A percentile compares a stretch with the other conserved stretches of the same genome.
phyloP scores from a whole-genome alignment of 768 basidiomycete genomes.

The Symmetrospora coprosmae region DNA sequence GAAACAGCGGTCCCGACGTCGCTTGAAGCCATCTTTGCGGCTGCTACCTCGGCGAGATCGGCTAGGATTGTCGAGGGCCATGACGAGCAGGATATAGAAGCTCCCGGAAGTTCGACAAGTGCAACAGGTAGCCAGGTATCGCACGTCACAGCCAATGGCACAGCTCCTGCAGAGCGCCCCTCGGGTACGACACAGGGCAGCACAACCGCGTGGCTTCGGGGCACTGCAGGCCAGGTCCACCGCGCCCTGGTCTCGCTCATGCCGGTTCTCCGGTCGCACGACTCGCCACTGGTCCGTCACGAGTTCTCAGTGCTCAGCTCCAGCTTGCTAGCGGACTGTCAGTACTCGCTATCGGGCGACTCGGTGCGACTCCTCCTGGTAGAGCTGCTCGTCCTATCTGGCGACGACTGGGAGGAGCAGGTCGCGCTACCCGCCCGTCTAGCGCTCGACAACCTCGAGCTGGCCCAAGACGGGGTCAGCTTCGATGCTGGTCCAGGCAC shows the following conservation, averaged over 20 bases:
- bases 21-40: background rate
- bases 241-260: constrained; percentile 5
- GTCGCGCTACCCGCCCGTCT: background rate
- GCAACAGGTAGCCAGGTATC: background rate
- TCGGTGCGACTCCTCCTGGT: background rate
- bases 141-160: background rate
- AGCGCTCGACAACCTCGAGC: background rate
- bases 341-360: background rate
- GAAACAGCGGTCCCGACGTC: too few species aligned
- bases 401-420: constrained; percentile 6
- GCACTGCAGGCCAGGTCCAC: constrained; percentile 1
- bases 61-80: too few species aligned
- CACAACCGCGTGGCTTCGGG: constrained; percentile 1
- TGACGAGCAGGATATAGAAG: background rate
- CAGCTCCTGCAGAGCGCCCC: background rate
- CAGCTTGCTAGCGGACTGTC: background rate
- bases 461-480: background rate
- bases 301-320: background rate
- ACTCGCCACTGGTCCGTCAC: background rate
- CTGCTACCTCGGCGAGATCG: too few species aligned
- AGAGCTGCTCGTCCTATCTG: background rate
- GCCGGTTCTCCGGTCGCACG: background rate
- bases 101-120: background rate
- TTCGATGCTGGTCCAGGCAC: too few species aligned
- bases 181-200: background rate